Evolutionary conservation across 345 rosid genomes (phyloP).

Genomic region (Hibiscus tridactylites): DNA sequence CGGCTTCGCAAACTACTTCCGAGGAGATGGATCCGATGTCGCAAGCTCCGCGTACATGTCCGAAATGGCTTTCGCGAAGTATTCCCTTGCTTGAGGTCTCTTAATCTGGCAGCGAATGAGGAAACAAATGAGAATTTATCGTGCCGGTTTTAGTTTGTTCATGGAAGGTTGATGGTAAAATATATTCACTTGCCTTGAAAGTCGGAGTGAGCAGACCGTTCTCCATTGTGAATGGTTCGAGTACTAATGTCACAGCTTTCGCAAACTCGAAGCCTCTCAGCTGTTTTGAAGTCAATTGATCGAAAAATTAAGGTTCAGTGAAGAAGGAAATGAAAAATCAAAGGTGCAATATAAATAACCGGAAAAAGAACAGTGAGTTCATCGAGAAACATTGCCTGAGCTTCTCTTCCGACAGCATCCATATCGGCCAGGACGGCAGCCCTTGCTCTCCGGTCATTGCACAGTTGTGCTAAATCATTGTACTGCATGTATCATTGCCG

Average conservation of each 20-base stretch:
- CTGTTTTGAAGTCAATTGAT: constrained; percentile 25
- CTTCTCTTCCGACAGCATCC: constrained; percentile 83
- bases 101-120: constrained; percentile 34
- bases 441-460: constrained; percentile 58
- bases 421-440: constrained; percentile 74
- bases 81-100: constrained; percentile 87
- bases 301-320: neutral
- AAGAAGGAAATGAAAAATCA: neutral
- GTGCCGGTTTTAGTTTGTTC: neutral
- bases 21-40: constrained; percentile 39
- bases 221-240: constrained; percentile 71
- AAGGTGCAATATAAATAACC: neutral
- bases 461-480: constrained; percentile 53
- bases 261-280: constrained; percentile 91
- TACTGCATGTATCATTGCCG: constrained; percentile 29
- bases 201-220: constrained; percentile 92
- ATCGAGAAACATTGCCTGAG: constrained; percentile 45
- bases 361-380: neutral
- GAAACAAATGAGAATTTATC: neutral
- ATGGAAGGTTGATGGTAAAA: neutral
- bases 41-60: constrained; percentile 47
- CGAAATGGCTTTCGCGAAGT: constrained; percentile 48
- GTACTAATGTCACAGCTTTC: constrained; percentile 81
- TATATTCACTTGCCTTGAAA: constrained; percentile 55
- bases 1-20: neutral